phyloP scores from a whole-genome alignment of 331 rosid species.

The Quercus phellos region DNA sequence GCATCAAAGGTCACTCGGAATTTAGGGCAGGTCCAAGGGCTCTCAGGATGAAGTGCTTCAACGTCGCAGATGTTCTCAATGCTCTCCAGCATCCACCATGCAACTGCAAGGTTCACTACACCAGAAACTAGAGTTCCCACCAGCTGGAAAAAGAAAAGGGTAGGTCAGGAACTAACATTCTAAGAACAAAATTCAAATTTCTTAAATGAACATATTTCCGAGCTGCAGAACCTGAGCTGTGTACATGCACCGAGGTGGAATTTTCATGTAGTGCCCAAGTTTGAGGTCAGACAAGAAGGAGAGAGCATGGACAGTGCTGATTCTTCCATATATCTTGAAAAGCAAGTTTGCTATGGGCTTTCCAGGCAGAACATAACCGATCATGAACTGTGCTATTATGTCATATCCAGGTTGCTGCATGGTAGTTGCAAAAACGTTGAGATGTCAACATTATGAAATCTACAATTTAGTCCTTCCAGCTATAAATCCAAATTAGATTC shows the following conservation, averaged over 20 bases:
- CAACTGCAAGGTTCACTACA: constrained; percentile 76
- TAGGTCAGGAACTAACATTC: background rate
- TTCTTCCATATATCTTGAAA: constrained; percentile 92
- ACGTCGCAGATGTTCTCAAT: constrained; percentile 71
- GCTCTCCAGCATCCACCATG: constrained; percentile 97
- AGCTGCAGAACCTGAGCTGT: constrained; percentile 68
- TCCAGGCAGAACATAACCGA: constrained; percentile 91
- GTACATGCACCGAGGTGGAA: constrained; percentile 95
- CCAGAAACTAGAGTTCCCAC: constrained; percentile 86
- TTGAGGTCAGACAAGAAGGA: constrained; percentile 94
- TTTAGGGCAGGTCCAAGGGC: constrained; percentile 98
- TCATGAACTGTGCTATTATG: constrained; percentile 90
- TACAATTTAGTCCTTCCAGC: background rate
- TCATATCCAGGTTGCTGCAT: constrained; percentile 99
- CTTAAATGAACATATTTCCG: background rate
- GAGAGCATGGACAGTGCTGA: constrained; percentile 93
- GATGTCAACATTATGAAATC: constrained; percentile 3
- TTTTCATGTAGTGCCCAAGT: constrained; percentile 98
- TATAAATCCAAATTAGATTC: background rate
- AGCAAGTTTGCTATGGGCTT: constrained; percentile 94
- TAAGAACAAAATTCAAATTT: background rate
- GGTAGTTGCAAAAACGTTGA: constrained; percentile 9
- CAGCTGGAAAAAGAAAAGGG: constrained; percentile 34
- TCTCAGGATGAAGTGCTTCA: constrained; percentile 58
- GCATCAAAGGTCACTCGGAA: constrained; percentile 90